phyloP scores from a whole-genome alignment of 2,329 filamentous ascomycete genomes.

The Sarocladium strictum region DNA sequence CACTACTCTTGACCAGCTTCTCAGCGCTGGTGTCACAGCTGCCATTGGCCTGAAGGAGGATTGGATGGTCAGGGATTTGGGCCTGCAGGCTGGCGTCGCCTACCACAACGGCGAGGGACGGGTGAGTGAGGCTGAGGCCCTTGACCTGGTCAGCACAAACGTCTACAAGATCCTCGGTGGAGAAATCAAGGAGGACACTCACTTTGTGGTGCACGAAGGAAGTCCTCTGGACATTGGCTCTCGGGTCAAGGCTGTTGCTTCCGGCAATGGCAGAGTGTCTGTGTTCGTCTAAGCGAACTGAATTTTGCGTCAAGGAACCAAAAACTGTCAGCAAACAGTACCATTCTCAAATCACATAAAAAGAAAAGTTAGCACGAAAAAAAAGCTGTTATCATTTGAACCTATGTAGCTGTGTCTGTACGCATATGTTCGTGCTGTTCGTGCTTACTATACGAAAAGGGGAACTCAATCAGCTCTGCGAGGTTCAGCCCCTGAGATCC shows the following conservation, averaged over 20 bases:
- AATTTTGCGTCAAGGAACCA: too few relatives aligned
- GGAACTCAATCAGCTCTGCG: too few relatives aligned
- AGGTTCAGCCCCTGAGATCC: too few relatives aligned
- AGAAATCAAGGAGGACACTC: conserved; percentile 25
- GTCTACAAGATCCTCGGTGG: conserved; percentile 53
- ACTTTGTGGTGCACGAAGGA: conserved; percentile 60
- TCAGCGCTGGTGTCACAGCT: conserved; percentile 52
- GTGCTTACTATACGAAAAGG: too few relatives aligned
- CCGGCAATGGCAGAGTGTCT: conserved; percentile 24
- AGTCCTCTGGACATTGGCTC: conserved; percentile 55
- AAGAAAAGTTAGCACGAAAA: too few relatives aligned
- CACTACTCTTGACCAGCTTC: conserved; percentile 51
- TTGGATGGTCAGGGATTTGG: conserved; percentile 56
- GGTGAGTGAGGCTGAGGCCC: conserved; percentile 46
- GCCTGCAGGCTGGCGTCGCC: conserved; percentile 53
- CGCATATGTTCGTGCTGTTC: too few relatives aligned
- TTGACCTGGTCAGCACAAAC: conserved; percentile 51
- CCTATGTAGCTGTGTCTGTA: too few relatives aligned
- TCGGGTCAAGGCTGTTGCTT: conserved; percentile 46
- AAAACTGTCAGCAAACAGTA: too few relatives aligned
- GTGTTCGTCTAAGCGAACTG: conserved; percentile 25
- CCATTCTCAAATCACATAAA: too few relatives aligned
- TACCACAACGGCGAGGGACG: conserved; percentile 48
- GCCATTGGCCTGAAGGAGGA: conserved; percentile 57
- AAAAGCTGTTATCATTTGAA: too few relatives aligned